These are phyloP conservation scores for Aspergillus clavatus DNA, from an alignment of 2,329 filamentous ascomycete genomes.

Conservation along the genomic window DNA sequence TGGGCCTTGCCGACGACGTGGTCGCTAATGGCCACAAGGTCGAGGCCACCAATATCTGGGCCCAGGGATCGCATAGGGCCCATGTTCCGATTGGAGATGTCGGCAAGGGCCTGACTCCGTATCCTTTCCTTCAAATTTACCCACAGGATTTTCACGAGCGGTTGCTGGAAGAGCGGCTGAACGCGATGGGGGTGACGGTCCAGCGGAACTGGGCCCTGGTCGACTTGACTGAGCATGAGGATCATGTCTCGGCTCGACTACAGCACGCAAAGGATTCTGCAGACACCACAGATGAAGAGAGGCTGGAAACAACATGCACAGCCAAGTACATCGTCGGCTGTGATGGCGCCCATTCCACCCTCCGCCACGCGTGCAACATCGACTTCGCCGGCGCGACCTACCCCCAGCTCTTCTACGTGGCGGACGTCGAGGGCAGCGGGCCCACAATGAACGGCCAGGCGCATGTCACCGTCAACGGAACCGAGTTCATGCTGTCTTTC, in stretches of 20 bases:
- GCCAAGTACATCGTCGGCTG: slow-evolving; percentile 48
- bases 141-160: slow-evolving; percentile 29
- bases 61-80: slow-evolving; percentile 17
- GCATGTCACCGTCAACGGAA: slow-evolving; percentile 29
- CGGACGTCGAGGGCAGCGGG: slow-evolving; percentile 37
- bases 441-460: slow-evolving; percentile 29
- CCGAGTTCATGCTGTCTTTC: slow-evolving; percentile 35
- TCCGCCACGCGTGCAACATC: slow-evolving; percentile 41
- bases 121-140: slow-evolving; percentile 25
- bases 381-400: slow-evolving; percentile 43
- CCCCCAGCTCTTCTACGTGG: slow-evolving; percentile 43
- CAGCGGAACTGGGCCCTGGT: slow-evolving; percentile 25
- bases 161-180: slow-evolving; percentile 25
- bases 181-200: slow-evolving; percentile 23
- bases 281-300: slow-evolving; percentile 4
- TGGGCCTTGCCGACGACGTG: slow-evolving; percentile 37
- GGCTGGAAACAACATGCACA: slow-evolving; percentile 26
- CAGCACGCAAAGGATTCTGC: slow-evolving; percentile 1
- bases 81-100: slow-evolving; percentile 22
- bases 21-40: slow-evolving; percentile 35
- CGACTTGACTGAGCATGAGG: slow-evolving; percentile 20
- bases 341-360: slow-evolving; percentile 49
- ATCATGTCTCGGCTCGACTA: slow-evolving; percentile 20
- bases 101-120: slow-evolving; percentile 25
- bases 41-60: slow-evolving; percentile 38